Percentiles rank a stretch among this genome's conserved stretches.
These are phyloP conservation scores for Penicillium sp. DNA, from an alignment of 2,329 filamentous ascomycete species.

Conservation along the genomic window DNA sequence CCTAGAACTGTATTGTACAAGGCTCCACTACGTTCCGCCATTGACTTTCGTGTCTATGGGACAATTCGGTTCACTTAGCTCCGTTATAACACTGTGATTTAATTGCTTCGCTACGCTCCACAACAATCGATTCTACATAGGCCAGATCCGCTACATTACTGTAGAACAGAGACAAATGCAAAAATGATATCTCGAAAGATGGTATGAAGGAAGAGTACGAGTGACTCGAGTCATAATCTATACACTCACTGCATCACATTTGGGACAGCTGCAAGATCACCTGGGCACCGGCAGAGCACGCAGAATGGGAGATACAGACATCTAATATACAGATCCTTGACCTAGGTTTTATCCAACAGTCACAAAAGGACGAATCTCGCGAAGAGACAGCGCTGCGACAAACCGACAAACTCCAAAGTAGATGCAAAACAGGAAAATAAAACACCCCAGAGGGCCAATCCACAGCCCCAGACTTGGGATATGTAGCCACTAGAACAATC, in stretches of 20 bases:
- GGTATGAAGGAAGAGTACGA: slow-evolving; percentile 10
- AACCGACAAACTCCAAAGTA: slow-evolving; percentile 40
- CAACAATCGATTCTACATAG: no score
- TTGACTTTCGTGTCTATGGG: no score
- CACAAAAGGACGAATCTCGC: slow-evolving; percentile 32
- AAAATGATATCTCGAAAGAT: background rate
- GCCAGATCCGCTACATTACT: background rate
- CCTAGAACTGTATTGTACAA: no score
- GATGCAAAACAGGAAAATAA: slow-evolving; percentile 34
- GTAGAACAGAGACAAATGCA: background rate
- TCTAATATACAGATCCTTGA: slow-evolving; percentile 40
- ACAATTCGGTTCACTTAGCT: no score
- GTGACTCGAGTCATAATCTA: slow-evolving; percentile 27
- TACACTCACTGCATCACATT: slow-evolving; percentile 24
- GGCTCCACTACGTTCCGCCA: no score
- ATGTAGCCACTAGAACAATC: background rate
- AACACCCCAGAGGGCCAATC: slow-evolving; percentile 17
- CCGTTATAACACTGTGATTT: no score
- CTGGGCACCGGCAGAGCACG: slow-evolving; percentile 18
- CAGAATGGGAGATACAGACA: slow-evolving; percentile 29
- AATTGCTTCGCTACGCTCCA: no score
- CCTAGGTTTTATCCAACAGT: slow-evolving; percentile 35
- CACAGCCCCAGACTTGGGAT: slow-evolving; percentile 10
- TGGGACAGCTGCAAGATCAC: slow-evolving; percentile 15
- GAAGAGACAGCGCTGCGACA: slow-evolving; percentile 35